A percentile compares a stretch with the other conserved stretches of the same genome.
phyloP scores from a whole-genome alignment of 257 asterid genomes.

The Nicotiana paniculata region DNA sequence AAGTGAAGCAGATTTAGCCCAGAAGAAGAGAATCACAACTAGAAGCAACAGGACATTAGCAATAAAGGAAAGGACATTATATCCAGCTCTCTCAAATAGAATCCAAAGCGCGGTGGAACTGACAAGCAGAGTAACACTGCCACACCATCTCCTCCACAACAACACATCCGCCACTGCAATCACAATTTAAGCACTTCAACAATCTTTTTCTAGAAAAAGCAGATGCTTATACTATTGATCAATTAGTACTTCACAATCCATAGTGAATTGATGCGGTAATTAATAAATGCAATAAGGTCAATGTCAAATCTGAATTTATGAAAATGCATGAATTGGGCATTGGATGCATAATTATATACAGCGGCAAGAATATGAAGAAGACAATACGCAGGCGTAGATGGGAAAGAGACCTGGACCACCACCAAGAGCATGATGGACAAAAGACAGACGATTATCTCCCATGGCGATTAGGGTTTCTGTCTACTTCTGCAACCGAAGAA shows the following conservation, averaged over 20 bases:
- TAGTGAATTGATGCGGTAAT: not conserved
- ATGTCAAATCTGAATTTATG: not conserved
- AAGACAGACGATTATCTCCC: constrained; percentile 42
- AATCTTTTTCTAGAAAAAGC: not conserved
- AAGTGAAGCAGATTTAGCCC: constrained; percentile 96
- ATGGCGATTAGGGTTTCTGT: constrained; percentile 46
- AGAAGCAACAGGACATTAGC: constrained; percentile 75
- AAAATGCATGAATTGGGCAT: not conserved
- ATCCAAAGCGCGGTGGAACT: constrained; percentile 78
- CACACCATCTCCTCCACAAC: constrained; percentile 66
- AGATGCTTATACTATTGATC: not conserved
- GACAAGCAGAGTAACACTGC: constrained; percentile 43
- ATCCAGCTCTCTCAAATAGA: constrained; percentile 83
- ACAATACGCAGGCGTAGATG: not conserved
- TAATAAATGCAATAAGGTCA: not conserved
- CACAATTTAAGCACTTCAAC: not conserved
- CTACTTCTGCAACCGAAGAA: constrained; percentile 12
- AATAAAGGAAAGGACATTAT: constrained; percentile 62
- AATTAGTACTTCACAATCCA: not conserved
- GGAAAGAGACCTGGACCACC: constrained; percentile 55
- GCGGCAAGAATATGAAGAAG: not conserved
- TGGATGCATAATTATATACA: constrained; percentile 8
- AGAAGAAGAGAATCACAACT: constrained; percentile 64
- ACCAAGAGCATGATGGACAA: constrained; percentile 61
- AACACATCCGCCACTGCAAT: constrained; percentile 81